Evolutionary conservation across 1,139 yeast species (phyloP).

Genomic region (Taphrina flavorubra): DNA sequence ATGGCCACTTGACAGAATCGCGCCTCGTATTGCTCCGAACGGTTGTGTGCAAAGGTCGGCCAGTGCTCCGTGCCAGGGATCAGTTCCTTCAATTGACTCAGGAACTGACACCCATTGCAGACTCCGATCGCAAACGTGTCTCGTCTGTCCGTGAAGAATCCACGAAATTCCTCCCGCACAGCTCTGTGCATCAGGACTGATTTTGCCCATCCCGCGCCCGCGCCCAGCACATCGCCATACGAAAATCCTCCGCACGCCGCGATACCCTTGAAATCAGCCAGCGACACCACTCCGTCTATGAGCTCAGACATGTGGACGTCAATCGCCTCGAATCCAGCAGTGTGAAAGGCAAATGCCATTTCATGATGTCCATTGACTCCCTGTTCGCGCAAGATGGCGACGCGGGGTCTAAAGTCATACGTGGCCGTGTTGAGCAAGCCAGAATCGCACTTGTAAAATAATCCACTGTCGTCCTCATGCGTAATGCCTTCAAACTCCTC

Average conservation of each 20-base stretch:
- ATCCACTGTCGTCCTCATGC: constrained; percentile 90
- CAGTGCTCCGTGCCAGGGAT: constrained; percentile 96
- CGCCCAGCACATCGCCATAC: constrained; percentile 98
- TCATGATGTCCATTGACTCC: constrained; percentile 99
- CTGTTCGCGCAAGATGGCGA: constrained; percentile 96
- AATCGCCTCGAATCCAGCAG: constrained; percentile 89
- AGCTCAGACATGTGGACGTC: constrained; percentile 98
- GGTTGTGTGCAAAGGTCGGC: constrained; percentile 95
- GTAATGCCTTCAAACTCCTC: constrained; percentile 77
- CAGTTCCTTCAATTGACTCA: constrained; percentile 82
- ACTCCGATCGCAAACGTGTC: constrained; percentile 99
- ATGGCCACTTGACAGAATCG: constrained; percentile 91
- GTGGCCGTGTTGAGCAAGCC: constrained; percentile 51
- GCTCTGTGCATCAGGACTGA: constrained; percentile 86
- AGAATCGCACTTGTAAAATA: constrained; percentile 58
- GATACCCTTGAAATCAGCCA: constrained; percentile 83
- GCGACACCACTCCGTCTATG: constrained; percentile 70
- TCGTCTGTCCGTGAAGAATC: constrained; percentile 80
- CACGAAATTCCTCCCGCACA: constrained; percentile 75
- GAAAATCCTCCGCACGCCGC: constrained; percentile 99
- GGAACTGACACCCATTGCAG: constrained; percentile 98
- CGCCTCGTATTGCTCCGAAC: constrained; percentile 95
- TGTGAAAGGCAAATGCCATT: constrained; percentile 97
- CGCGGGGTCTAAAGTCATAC: constrained; percentile 65
- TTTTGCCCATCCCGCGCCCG: constrained; percentile 99